phyloP scores from a whole-genome alignment of 1,139 yeast genomes.

The Petasospora fabianii region DNA sequence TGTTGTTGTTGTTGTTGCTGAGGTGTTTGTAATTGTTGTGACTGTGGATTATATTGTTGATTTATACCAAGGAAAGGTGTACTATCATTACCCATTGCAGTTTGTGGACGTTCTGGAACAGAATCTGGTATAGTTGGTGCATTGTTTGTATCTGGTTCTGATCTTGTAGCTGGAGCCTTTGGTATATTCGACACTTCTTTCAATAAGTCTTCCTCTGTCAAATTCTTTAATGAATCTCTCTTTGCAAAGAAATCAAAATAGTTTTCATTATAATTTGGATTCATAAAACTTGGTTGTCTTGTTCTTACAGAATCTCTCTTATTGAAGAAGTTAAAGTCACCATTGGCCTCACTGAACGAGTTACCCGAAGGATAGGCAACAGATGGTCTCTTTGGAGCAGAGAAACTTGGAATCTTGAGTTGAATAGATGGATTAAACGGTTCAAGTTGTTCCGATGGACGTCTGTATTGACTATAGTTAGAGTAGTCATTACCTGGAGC shows the following conservation, averaged over 20 bases:
- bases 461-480: conserved; percentile 26
- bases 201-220: conserved; percentile 19
- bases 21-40: conserved; percentile 5
- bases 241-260: conserved; percentile 26
- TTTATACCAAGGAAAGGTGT: not conserved
- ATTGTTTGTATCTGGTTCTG: conserved; percentile 22
- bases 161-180: conserved; percentile 20
- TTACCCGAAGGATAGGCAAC: conserved; percentile 19
- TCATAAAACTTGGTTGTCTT: conserved; percentile 27
- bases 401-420: conserved; percentile 32
- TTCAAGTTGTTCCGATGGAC: conserved; percentile 44
- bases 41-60: conserved; percentile 9
- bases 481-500: conserved; percentile 19
- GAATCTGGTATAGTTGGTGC: conserved; percentile 9
- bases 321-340: conserved; percentile 24
- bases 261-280: conserved; percentile 18
- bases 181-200: conserved; percentile 16
- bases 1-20: conserved; percentile 11
- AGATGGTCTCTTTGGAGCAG: conserved; percentile 19
- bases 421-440: conserved; percentile 36
- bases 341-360: conserved; percentile 16
- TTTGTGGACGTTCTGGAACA: conserved; percentile 18
- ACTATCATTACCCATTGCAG: conserved; percentile 10
- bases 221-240: conserved; percentile 26
- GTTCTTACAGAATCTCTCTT: conserved; percentile 25